phyloP scores from a whole-genome alignment of 148 eudicot species.

The Polygonum aviculare region DNA sequence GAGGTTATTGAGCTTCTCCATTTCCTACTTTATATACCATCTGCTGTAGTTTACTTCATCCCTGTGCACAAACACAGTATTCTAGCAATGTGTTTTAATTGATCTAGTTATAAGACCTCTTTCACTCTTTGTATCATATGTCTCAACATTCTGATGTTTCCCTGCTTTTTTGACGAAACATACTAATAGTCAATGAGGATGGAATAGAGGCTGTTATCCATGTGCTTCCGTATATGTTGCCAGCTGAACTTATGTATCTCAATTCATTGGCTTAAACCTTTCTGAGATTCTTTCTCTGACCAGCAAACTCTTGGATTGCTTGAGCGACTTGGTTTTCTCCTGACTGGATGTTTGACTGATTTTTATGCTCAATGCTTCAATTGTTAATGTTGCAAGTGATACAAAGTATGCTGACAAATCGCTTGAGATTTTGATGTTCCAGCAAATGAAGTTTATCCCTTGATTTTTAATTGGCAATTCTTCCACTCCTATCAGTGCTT shows the following conservation, averaged over 20 bases:
- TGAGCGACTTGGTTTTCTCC: background rate
- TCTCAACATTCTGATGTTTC: background rate
- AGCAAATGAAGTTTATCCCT: background rate
- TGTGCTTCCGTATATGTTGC: background rate
- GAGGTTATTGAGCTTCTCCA: background rate
- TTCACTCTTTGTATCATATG: background rate
- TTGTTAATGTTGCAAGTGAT: background rate
- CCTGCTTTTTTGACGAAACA: background rate
- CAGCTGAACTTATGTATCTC: background rate
- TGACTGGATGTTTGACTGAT: background rate
- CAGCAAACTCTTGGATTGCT: background rate
- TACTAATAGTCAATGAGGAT: background rate
- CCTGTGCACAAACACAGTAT: background rate
- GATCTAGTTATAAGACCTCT: background rate
- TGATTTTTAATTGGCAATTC: background rate
- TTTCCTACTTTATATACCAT: background rate
- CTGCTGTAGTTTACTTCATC: background rate
- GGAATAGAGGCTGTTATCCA: background rate
- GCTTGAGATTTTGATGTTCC: background rate
- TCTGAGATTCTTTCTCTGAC: background rate
- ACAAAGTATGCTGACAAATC: background rate
- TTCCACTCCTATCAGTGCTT: background rate
- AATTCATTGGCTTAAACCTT: background rate
- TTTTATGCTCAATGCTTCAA: background rate
- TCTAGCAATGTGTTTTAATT: background rate